phyloP scores from a whole-genome alignment of 176 grass and related monocot genomes.

The Puccinellia tenuiflora region DNA sequence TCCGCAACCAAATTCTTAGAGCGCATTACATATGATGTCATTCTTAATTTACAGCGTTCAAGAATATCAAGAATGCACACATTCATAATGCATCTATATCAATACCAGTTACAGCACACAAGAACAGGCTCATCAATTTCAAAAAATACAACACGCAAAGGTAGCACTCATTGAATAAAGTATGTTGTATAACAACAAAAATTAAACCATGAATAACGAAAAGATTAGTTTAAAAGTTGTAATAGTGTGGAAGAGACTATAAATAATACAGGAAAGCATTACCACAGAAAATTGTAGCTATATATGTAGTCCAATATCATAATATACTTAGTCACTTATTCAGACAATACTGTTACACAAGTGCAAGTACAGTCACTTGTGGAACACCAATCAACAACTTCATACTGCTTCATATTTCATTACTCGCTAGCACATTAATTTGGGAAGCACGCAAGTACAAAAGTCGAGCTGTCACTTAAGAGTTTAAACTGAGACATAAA shows the following conservation, averaged over 20 bases:
- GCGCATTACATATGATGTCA: not conserved
- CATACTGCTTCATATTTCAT: no score
- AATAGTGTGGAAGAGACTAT: not conserved
- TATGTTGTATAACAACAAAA: not conserved
- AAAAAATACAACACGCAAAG: not conserved
- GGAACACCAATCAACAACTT: no score
- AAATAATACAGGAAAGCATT: slow-evolving; percentile 3
- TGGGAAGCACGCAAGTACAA: not conserved
- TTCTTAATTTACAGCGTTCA: not conserved
- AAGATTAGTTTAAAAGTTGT: not conserved
- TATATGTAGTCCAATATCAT: not conserved
- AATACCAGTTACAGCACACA: not conserved
- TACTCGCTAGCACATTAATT: not conserved
- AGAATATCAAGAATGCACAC: not conserved
- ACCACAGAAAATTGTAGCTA: not conserved
- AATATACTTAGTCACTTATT: not conserved
- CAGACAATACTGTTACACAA: no score
- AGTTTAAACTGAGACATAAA: not conserved
- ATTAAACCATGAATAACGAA: not conserved
- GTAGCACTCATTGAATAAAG: not conserved
- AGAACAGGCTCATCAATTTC: not conserved
- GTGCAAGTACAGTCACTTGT: no score
- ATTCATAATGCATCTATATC: not conserved
- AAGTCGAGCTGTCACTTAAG: not conserved
- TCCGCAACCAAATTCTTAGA: not conserved